Base-by-base conservation (phyloP, 768 basidiomycete species). In the Boletus sensibilis region DNA sequence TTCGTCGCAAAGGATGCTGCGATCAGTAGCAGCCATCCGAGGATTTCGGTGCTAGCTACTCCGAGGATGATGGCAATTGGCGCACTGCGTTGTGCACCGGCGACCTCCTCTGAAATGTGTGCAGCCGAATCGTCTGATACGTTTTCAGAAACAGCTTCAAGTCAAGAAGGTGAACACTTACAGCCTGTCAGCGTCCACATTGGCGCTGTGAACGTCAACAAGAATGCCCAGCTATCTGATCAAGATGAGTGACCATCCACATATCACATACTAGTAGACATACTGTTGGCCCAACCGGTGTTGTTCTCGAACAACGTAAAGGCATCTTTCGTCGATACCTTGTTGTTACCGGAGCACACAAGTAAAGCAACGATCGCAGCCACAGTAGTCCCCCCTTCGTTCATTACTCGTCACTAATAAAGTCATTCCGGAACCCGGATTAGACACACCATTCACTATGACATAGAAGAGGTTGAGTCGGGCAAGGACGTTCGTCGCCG, bases 151-250 rank as follows among this genome's bases (percentile, higher is more conserved):
- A 49, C 21, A 4, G 5, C 3, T 57, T 43, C 16, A 6, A 18
- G 34, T 21, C 41, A 35, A 37, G 6, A 16, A 38, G 9, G 37
- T 33, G 53, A 25, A 70, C 12, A 0, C 85, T 62, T 52, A 88
- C 87, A 90, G 57, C 87, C 88, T 2, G 88, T 89, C 53, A 90
- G 70, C 4, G 86, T 88, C 87, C 87, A 89, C 88, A 89, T 89
- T 0, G 87, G 85, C 1, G 88, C 76, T 0, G 86, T 87, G 64
- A 90, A 88, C 0, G 88, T 78, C 43, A 89, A 67, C 58, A 88
- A 74, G 68, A 89, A 89, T 1, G 87, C 85, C 87, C 87, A 88
- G 14, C 83, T 85, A 69, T 78, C 87, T 88, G 61, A n/a, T 35
- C 2, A 31, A 27, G 5, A 53, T 55, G 27, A 57, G n/a, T 31